Conservation (phyloP, 805 yeast genomes). For the Yarrowia divulgata region DNA sequence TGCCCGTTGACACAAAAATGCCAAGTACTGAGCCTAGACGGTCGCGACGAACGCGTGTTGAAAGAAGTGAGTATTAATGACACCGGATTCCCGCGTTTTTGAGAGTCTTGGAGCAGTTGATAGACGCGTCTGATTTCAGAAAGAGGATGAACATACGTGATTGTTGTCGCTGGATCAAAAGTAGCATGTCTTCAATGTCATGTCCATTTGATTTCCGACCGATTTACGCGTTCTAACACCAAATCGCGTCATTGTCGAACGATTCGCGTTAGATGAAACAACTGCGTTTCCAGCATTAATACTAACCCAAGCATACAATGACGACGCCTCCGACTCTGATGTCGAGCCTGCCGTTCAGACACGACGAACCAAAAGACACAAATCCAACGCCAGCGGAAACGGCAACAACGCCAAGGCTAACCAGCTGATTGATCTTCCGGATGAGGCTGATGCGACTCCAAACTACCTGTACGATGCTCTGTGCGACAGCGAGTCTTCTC, state of each 20-base stretch:
- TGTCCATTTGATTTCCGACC: not conserved
- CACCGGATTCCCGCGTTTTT: not conserved
- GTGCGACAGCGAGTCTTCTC: slow-evolving; percentile 57
- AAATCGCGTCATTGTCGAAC: not conserved
- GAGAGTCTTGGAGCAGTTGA: not conserved
- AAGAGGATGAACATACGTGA: not conserved
- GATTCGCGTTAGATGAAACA: not conserved
- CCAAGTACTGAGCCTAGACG: slow-evolving; percentile 44
- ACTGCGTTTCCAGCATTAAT: not conserved
- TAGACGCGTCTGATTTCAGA: not conserved
- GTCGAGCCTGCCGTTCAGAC: not conserved
- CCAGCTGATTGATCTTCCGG: slow-evolving; percentile 28
- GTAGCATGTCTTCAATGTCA: not conserved
- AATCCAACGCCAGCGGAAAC: slow-evolving; percentile 3
- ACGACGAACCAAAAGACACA: slow-evolving; percentile 28
- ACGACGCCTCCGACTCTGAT: slow-evolving; percentile 25
- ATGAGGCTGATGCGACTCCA: slow-evolving; percentile 36
- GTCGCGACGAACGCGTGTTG: slow-evolving; percentile 49
- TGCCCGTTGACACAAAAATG: slow-evolving; percentile 20
- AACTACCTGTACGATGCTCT: slow-evolving; percentile 54
- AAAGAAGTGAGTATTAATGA: slow-evolving; percentile 13
- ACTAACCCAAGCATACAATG: slow-evolving; percentile 31
- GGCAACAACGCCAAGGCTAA: slow-evolving; percentile 4
- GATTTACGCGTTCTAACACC: not conserved
- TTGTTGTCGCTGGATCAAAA: not conserved